Evolutionary conservation across 164 flowering plant genomes (phyloP), one percentile per base, ranked within the genome.

Genomic region (Vitis cinerea): DNA sequence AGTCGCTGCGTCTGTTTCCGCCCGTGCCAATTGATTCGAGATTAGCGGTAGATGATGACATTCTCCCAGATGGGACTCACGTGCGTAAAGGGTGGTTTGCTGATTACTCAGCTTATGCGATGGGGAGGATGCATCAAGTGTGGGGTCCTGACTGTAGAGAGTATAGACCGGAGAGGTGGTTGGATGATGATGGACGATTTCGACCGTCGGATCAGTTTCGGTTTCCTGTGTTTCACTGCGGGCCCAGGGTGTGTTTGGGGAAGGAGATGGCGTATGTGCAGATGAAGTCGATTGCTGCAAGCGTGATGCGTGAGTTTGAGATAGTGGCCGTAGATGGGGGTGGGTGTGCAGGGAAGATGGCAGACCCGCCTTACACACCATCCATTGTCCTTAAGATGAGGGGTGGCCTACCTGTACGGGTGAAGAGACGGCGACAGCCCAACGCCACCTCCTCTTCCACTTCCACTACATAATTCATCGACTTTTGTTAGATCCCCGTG

Each of bases 191-290:
- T 6, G 83, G 82, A 4, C 73, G 3, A 54, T 84, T 61, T 59
- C 71, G 59, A 68, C 74, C 83, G 65, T 62, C 23, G 3, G 82
- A 78, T 77, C 78, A 72, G 67, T 86, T 72, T 68, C 57, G 57
- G 68, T 86, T 70, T 51, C 88, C 90, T 1, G 87, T 84, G 69
- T 84, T 88, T 56, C 92, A 86, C 55, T 64, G 79, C 19, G 92
- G 92, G 54, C 86, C 87, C 10, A 76, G 92, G 70, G 70, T 76
- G 47, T 87, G 89, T 63, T 59, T 87, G 68, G 89, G 89, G 66
- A 85, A 78, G 68, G 88, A 87, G 2, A 83, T 88, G 88, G 90
- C 90, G 9, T 83, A 80, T 54, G 57, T 88, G 71, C 88, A 84
- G 76, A 88, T 88, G 90, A 88, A 86, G 75, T 74, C 79, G 15